phyloP scores from a whole-genome alignment of 345 rosid species.

The Anastatica hierochuntica region DNA sequence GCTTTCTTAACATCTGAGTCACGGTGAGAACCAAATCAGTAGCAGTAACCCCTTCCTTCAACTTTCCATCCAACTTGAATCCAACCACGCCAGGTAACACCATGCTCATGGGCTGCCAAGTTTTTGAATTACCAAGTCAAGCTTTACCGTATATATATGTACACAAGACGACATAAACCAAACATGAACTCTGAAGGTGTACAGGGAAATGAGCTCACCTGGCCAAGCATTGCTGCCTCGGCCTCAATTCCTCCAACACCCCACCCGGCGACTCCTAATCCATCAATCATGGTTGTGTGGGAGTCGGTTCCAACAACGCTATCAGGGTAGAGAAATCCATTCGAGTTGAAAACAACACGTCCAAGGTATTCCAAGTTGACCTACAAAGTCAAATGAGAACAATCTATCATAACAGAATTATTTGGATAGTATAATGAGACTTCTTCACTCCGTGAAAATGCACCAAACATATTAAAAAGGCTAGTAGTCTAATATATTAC shows the following conservation, averaged over 20 bases:
- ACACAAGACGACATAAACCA: background rate
- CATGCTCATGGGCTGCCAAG: conserved; percentile 83
- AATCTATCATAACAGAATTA: background rate
- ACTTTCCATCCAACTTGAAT: conserved; percentile 57
- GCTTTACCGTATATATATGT: background rate
- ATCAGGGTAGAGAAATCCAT: conserved; percentile 71
- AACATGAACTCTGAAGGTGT: background rate
- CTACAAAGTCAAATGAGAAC: conserved; percentile 33
- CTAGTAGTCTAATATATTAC: no score
- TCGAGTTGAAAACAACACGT: conserved; percentile 68
- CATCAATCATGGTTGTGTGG: conserved; percentile 93
- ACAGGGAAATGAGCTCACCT: conserved; percentile 47
- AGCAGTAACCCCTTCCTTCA: conserved; percentile 76
- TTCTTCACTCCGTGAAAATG: no score
- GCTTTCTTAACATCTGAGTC: conserved; percentile 78
- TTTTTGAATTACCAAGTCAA: conserved; percentile 23
- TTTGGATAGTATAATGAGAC: no score
- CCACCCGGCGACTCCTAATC: conserved; percentile 90
- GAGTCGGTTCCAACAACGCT: conserved; percentile 90
- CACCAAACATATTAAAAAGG: no score
- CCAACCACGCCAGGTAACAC: conserved; percentile 90
- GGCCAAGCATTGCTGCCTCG: conserved; percentile 87
- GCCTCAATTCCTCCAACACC: conserved; percentile 95
- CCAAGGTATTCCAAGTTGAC: conserved; percentile 90
- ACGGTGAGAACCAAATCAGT: conserved; percentile 86